These are phyloP conservation scores for Potentilla sterilis DNA, from an alignment of 306 rosid species.

Conservation along the genomic window DNA sequence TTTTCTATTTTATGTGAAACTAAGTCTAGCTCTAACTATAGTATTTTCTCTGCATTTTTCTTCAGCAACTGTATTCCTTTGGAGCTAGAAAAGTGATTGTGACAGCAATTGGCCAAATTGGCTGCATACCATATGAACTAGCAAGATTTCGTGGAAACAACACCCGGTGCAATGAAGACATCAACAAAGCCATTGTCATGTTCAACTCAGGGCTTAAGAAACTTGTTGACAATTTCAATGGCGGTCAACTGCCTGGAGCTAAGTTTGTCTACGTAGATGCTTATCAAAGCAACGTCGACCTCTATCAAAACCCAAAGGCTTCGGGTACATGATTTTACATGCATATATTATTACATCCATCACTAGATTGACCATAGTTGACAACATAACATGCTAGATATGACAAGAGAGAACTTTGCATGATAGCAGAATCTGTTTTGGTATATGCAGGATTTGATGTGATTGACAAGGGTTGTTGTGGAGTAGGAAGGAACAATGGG, in stretches of 20 bases:
- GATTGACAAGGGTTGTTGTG: conserved; percentile 84
- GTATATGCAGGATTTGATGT: conserved; percentile 74
- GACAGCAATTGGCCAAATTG: conserved; percentile 74
- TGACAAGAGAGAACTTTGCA: background rate
- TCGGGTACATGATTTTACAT: conserved; percentile 39
- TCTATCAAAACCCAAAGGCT: conserved; percentile 44
- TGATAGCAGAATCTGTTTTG: background rate
- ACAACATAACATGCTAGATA: background rate
- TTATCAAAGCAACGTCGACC: conserved; percentile 55
- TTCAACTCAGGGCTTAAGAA: conserved; percentile 71
- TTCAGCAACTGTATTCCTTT: conserved; percentile 62
- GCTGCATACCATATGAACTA: conserved; percentile 84
- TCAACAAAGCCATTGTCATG: conserved; percentile 57
- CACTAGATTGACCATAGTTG: background rate
- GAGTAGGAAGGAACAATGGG: conserved; percentile 89
- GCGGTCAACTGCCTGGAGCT: conserved; percentile 67
- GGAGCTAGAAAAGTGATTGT: conserved; percentile 92
- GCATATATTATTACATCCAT: background rate
- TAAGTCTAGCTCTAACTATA: background rate
- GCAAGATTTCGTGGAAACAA: conserved; percentile 60
- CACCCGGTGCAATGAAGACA: conserved; percentile 70
- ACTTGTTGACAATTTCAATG: conserved; percentile 61
- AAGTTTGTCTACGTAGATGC: conserved; percentile 77
- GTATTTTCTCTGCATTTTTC: background rate
- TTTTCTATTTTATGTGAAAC: background rate